A percentile compares a stretch with the other conserved stretches of the same genome.
Conservation (phyloP, 208 protist genomes). For the Acanthamoeba healyi region DNA sequence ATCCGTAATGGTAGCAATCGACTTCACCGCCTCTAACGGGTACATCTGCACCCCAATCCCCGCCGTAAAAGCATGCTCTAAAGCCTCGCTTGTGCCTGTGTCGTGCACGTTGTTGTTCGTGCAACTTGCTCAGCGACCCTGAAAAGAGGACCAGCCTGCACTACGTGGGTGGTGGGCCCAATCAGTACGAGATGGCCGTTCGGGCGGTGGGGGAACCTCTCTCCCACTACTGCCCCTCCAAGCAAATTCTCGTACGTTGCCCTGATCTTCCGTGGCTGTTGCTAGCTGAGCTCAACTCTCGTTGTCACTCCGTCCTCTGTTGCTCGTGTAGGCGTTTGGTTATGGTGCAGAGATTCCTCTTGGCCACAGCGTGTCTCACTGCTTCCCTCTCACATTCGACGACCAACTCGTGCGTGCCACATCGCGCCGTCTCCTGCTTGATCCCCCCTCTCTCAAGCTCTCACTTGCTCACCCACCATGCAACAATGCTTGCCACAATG, state of each 20-base stretch:
- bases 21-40: slow-evolving; percentile 86
- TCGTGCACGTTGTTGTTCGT: neutral
- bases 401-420: neutral
- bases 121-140: neutral
- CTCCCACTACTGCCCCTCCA: slow-evolving; percentile 1
- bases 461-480: neutral
- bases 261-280: neutral
- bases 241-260: slow-evolving; percentile 27
- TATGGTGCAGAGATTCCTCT: slow-evolving; percentile 78
- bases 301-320: no score
- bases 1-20: slow-evolving; percentile 83
- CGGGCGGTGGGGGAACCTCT: slow-evolving; percentile 63
- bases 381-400: slow-evolving; percentile 83
- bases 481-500: no score
- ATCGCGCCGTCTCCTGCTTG: no score
- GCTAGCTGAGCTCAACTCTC: neutral
- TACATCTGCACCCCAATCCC: neutral
- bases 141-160: slow-evolving; percentile 14
- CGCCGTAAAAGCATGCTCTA: neutral
- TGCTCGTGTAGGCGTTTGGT: slow-evolving; percentile 70
- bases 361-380: slow-evolving; percentile 76
- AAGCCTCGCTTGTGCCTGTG: no score
- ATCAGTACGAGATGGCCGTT: slow-evolving; percentile 79
- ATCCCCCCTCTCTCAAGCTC: no score
- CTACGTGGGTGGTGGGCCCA: slow-evolving; percentile 32